Evolutionary conservation across 139 green algal species (phyloP).

Genomic region (Haematococcus lacustris): DNA sequence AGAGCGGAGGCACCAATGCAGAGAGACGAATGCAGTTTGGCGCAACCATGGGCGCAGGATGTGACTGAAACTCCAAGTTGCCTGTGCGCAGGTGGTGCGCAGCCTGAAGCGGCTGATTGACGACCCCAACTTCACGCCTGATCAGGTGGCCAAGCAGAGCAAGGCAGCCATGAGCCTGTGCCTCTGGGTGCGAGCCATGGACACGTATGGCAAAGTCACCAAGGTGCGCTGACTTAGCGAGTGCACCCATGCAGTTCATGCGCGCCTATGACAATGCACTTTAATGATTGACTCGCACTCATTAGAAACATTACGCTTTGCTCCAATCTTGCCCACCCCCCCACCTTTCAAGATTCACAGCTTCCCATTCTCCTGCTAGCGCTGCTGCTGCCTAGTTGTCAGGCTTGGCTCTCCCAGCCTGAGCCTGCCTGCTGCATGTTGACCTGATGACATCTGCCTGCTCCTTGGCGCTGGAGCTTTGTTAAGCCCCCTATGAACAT

Average conservation of each 20-base stretch:
- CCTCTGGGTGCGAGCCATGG: slow-evolving; percentile 78
- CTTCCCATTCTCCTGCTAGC: neutral
- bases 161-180: slow-evolving; percentile 70
- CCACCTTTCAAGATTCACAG: too few relatives aligned
- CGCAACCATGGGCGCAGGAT: too few relatives aligned
- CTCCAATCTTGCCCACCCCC: too few relatives aligned
- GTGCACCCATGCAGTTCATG: too few relatives aligned
- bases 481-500: too few relatives aligned
- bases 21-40: too few relatives aligned
- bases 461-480: too few relatives aligned
- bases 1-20: too few relatives aligned
- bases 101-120: slow-evolving; percentile 56
- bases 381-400: neutral
- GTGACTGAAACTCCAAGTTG: too few relatives aligned
- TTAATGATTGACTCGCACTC: neutral
- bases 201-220: slow-evolving; percentile 56
- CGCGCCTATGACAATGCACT: too few relatives aligned
- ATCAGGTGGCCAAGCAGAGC: slow-evolving; percentile 67
- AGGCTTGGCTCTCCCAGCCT: neutral
- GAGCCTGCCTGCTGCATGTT: neutral
- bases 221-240: slow-evolving; percentile 12
- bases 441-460: neutral
- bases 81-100: slow-evolving; percentile 8
- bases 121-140: slow-evolving; percentile 58
- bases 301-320: too few relatives aligned